Percentiles rank a stretch among this genome's conserved stretches.
These are phyloP conservation scores for Daedaleopsis nitida DNA, from an alignment of 768 basidiomycete species.

Conservation along the genomic window DNA sequence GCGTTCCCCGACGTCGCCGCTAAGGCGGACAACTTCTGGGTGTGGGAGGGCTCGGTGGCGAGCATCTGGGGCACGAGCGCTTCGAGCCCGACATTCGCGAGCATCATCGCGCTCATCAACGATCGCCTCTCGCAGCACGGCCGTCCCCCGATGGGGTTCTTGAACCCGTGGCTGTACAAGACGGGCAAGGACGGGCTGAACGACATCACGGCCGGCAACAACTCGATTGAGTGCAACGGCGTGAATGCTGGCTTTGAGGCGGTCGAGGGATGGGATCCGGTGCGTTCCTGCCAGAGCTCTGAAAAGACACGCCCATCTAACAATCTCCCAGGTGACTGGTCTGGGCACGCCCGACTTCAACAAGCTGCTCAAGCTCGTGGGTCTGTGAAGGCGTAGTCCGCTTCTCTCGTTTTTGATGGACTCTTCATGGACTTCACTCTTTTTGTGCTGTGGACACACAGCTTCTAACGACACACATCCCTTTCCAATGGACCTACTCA, in stretches of 20 bases:
- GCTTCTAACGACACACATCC: too few species aligned
- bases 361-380: slow-evolving; percentile 21
- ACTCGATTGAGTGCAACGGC: slow-evolving; percentile 37
- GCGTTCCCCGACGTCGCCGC: slow-evolving; percentile 52
- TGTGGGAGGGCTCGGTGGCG: slow-evolving; percentile 18
- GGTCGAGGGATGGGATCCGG: slow-evolving; percentile 32
- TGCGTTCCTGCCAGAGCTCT: slow-evolving; percentile 18
- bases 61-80: slow-evolving; percentile 35
- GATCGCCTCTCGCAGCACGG: slow-evolving; percentile 33
- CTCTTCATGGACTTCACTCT: too few species aligned
- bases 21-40: slow-evolving; percentile 35
- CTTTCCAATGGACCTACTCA: too few species aligned
- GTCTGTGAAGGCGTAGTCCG: slow-evolving; percentile 5
- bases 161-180: slow-evolving; percentile 40
- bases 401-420: too few species aligned
- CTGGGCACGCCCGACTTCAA: slow-evolving; percentile 34
- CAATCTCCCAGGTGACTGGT: slow-evolving; percentile 27
- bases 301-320: not conserved
- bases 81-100: slow-evolving; percentile 37
- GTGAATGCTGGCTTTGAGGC: slow-evolving; percentile 35
- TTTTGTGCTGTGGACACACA: too few species aligned
- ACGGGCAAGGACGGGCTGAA: slow-evolving; percentile 29
- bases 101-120: slow-evolving; percentile 37
- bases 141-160: slow-evolving; percentile 34
- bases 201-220: slow-evolving; percentile 36